Evolutionary conservation across 2,329 filamentous ascomycete species (phyloP), one percentile per base, ranked within the genome.

Genomic region (Hymenoscyphus linearis): DNA sequence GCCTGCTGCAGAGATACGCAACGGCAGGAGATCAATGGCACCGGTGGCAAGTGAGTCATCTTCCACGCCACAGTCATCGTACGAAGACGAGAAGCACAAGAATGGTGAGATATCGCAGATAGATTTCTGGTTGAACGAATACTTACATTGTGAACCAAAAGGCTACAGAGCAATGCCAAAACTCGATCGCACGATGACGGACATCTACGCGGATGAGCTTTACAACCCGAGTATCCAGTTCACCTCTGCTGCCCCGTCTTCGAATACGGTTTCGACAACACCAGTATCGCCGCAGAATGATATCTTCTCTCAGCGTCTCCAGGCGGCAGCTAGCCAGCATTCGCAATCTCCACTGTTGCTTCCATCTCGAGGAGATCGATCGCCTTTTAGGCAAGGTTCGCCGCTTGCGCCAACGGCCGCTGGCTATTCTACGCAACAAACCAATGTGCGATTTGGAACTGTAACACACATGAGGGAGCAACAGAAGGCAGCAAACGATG

Each of bases 121-220:
- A 63, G 70, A 72, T 66, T 68, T 71, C 56, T 82, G 81, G 81
- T 78, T 84, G 77, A 77, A 84, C 75, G 77, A 84, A 73, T 85
- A 84, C 88, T 92, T 86, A 93, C 87, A 77, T 72, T 76, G 60
- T 62, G 63, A 67, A 57, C 25, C 61, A 72, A 71, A 75, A 78
- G 71, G 74, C 78, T 75, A 69, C 80, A 85, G 82, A 85, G 78
- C 78, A 64, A 78, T 86, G 27, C 89, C 92, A 27, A 95, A 93
- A 75, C 83, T 96, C 65, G 88, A 92, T 67, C 83, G 91, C 60
- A 95, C 92, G 0, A 91, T 95, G 77, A 93, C 91, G 18, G 91
- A 96, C 71, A 83, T 91, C 56, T 93, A 90, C 71, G 83, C 85
- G 69, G 93, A 96, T 73, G 91, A 95, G 74, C 82, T 96, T 0